Conservation (phyloP, 805 yeast genomes). For the Candida ponderosae region DNA sequence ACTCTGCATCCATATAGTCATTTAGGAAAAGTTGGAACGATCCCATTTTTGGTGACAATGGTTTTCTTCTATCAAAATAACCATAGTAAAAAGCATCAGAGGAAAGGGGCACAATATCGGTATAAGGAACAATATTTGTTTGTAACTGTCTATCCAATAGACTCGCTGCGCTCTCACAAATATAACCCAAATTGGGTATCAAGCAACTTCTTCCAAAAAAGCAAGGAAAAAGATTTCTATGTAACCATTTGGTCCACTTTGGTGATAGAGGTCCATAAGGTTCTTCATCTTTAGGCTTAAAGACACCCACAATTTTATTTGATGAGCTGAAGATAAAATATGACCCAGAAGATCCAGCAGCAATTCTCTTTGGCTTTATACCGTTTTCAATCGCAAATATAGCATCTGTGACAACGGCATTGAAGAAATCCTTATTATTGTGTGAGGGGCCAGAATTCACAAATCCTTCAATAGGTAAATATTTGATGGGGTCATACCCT, state of each 20-base stretch:
- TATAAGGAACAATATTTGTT: constrained; percentile 56
- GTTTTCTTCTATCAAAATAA: constrained; percentile 32
- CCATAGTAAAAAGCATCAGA: constrained; percentile 34
- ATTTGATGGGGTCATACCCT: constrained; percentile 18
- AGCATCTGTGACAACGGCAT: constrained; percentile 33
- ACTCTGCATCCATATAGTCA: constrained; percentile 54
- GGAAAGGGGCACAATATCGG: constrained; percentile 39
- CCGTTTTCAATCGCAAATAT: constrained; percentile 37
- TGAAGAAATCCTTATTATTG: constrained; percentile 22
- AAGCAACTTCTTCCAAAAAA: constrained; percentile 69
- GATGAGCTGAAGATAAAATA: constrained; percentile 42
- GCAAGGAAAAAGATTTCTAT: constrained; percentile 67
- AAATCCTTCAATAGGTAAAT: constrained; percentile 22
- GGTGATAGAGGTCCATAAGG: constrained; percentile 76
- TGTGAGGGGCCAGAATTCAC: constrained; percentile 17
- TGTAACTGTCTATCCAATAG: constrained; percentile 53
- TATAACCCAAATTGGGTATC: constrained; percentile 65
- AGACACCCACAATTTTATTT: constrained; percentile 44
- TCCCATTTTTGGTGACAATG: constrained; percentile 46
- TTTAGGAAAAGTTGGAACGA: constrained; percentile 57
- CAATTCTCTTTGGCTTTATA: constrained; percentile 43
- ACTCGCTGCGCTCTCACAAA: constrained; percentile 67
- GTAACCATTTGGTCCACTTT: constrained; percentile 76
- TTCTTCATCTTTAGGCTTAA: constrained; percentile 76
- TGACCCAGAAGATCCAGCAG: constrained; percentile 65